These are phyloP conservation scores for Hemileia vastatrix DNA, from an alignment of 1,284 basidiomycete genomes.

Conservation along the genomic window DNA sequence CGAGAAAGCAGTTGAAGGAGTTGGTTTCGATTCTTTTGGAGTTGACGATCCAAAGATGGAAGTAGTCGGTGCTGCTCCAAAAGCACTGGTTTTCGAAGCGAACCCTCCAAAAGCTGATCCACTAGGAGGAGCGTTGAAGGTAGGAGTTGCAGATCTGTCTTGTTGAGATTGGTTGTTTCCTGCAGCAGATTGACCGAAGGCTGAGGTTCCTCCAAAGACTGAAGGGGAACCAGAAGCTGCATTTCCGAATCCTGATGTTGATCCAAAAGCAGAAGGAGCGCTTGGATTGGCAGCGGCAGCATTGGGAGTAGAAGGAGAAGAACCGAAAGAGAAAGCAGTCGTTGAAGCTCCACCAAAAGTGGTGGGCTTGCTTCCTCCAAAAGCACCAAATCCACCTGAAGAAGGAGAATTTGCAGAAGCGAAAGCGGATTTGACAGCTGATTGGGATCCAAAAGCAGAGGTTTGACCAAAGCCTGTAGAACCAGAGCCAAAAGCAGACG, in stretches of 20 bases:
- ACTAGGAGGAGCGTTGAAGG: background rate
- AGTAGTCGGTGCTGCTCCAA: background rate
- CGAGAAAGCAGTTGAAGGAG: background rate
- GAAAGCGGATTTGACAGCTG: background rate
- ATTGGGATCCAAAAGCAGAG: constrained; percentile 23
- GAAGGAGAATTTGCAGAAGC: background rate
- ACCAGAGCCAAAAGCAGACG: constrained; percentile 27
- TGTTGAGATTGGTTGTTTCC: background rate
- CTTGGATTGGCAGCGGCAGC: background rate
- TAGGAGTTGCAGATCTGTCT: background rate
- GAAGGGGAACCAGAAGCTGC: background rate
- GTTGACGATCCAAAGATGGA: background rate
- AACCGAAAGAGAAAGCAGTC: background rate
- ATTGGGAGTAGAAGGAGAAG: background rate
- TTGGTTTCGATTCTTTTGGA: background rate
- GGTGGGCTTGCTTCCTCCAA: background rate
- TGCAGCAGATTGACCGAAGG: background rate
- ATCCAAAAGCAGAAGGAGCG: background rate
- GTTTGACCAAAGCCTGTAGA: constrained; percentile 15
- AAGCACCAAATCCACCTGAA: background rate
- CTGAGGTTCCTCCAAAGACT: background rate
- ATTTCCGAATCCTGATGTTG: background rate
- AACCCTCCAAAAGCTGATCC: background rate
- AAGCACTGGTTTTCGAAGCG: background rate
- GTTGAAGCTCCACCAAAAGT: background rate